Conservation (phyloP, 2,329 filamentous ascomycete genomes). For the Scedosporium aurantiacum region DNA sequence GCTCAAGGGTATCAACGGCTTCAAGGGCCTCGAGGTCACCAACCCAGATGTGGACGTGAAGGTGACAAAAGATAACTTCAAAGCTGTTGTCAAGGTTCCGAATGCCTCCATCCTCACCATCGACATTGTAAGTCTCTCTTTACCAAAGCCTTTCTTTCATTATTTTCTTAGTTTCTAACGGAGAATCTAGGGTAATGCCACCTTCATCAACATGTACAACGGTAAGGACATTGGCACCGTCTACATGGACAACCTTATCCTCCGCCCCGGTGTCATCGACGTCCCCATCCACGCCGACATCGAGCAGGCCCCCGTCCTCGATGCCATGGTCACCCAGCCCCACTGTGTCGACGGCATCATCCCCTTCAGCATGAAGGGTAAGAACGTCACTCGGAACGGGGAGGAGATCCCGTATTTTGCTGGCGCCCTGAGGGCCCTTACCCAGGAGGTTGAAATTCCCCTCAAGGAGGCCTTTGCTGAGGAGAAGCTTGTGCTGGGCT, state of each 20-base stretch:
- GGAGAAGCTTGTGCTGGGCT: background rate
- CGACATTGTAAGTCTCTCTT: conserved; percentile 40
- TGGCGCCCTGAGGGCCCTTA: conserved; percentile 38
- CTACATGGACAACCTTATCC: conserved; percentile 45
- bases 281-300: conserved; percentile 44
- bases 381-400: conserved; percentile 38
- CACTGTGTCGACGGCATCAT: conserved; percentile 45
- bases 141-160: background rate
- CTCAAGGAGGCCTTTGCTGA: conserved; percentile 26
- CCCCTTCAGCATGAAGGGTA: conserved; percentile 43
- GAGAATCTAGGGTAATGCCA: conserved; percentile 43
- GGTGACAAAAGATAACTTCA: conserved; percentile 38
- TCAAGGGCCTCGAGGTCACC: conserved; percentile 42
- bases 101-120: conserved; percentile 55
- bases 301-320: conserved; percentile 36
- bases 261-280: conserved; percentile 48
- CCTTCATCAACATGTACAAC: conserved; percentile 47
- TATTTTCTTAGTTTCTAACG: background rate
- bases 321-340: conserved; percentile 25
- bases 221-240: conserved; percentile 41
- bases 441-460: conserved; percentile 41
- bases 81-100: conserved; percentile 46
- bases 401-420: conserved; percentile 44
- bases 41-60: conserved; percentile 35
- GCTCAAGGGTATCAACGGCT: conserved; percentile 41